Conservation (phyloP, 352 stramenopile species). For the Globisporangium polare region DNA sequence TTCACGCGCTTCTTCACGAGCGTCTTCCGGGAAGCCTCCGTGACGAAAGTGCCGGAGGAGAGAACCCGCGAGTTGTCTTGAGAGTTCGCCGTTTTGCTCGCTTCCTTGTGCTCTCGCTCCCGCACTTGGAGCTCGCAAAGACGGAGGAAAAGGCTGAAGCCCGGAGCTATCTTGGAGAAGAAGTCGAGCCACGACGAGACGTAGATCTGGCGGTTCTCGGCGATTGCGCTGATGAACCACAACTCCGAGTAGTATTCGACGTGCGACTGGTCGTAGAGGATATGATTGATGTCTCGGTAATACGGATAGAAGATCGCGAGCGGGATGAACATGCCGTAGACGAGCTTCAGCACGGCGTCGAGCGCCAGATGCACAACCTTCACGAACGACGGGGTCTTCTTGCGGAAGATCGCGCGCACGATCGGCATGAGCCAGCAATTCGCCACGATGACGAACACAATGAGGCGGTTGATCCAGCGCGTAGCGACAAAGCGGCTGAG, state of each 20-base stretch:
- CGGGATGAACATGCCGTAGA: constrained; percentile 20
- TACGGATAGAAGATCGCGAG: constrained; percentile 31
- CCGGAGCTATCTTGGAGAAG: too few species aligned
- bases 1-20: too few species aligned
- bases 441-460: constrained; percentile 13
- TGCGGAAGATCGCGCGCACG: constrained; percentile 10
- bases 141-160: too few species aligned
- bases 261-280: background rate
- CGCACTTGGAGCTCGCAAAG: too few species aligned
- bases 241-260: background rate
- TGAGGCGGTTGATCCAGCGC: constrained; percentile 10
- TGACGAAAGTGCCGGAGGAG: too few species aligned
- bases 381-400: constrained; percentile 5
- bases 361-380: constrained; percentile 10
- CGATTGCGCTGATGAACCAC: background rate
- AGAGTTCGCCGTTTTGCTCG: too few species aligned
- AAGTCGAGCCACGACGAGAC: too few species aligned
- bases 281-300: background rate
- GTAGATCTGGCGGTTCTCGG: too few species aligned
- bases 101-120: too few species aligned
- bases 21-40: too few species aligned
- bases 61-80: too few species aligned
- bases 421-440: constrained; percentile 28
- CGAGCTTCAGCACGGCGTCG: constrained; percentile 17
- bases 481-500: background rate